Evolutionary conservation across 805 yeast genomes (phyloP).

Genomic region (Isabelozyma heimii): DNA sequence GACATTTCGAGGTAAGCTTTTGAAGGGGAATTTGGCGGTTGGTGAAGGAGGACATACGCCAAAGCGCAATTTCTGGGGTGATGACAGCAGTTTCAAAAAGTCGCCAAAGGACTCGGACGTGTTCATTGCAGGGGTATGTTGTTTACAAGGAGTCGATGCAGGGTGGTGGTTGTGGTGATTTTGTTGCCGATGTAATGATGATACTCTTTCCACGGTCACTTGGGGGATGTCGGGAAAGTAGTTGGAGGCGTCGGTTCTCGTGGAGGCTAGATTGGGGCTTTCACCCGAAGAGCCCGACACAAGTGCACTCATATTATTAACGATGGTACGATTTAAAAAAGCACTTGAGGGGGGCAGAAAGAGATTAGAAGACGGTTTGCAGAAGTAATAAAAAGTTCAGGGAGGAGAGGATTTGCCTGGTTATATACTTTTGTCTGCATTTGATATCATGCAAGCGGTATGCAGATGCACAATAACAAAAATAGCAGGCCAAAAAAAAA

Average conservation of each 20-base stretch:
- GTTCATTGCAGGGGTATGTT: background rate
- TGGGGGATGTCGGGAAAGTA: background rate
- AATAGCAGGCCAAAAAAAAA: background rate
- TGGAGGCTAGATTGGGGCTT: background rate
- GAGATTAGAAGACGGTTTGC: too few species aligned
- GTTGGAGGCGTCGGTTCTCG: background rate
- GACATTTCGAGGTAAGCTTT: constrained; percentile 4
- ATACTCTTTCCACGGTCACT: background rate
- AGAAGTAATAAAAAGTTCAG: background rate
- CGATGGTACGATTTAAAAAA: too few species aligned
- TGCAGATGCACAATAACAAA: background rate
- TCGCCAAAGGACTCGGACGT: background rate
- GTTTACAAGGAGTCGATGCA: too few species aligned
- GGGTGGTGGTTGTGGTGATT: background rate
- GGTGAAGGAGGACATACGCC: constrained; percentile 9
- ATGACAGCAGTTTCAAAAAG: background rate
- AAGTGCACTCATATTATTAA: background rate
- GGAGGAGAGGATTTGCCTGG: background rate
- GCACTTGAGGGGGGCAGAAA: background rate
- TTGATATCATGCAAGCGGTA: background rate
- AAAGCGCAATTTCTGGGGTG: background rate
- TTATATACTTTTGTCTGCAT: background rate
- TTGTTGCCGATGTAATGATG: background rate
- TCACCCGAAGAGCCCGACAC: background rate
- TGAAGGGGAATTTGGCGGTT: constrained; percentile 11